Evolutionary conservation across 257 asterid genomes (phyloP).

Genomic region (Lavandula angustifolia): DNA sequence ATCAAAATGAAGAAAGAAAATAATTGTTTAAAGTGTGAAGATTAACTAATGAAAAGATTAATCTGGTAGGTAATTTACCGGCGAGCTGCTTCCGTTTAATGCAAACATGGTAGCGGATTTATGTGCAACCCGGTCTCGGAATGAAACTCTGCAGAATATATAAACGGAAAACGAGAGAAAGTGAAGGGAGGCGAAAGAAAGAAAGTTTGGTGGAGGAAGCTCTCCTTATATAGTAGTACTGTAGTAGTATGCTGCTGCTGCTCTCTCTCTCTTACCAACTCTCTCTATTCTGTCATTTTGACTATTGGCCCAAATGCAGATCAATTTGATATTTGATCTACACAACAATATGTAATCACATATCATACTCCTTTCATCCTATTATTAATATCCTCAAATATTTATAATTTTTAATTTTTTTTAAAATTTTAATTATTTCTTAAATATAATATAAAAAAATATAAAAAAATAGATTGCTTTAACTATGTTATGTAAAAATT

Average conservation of each 20-base stretch:
- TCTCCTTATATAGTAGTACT: constrained; percentile 25
- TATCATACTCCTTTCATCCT: no score
- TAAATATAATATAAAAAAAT: no score
- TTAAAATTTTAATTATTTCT: no score
- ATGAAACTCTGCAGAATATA: constrained; percentile 5
- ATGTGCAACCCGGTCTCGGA: background rate
- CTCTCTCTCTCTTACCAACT: background rate
- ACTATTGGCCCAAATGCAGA: no score
- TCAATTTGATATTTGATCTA: no score
- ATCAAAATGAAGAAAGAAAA: constrained; percentile 14
- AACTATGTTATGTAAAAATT: no score
- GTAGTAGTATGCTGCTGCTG: no score
- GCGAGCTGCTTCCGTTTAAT: constrained; percentile 51
- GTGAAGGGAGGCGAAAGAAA: constrained; percentile 12
- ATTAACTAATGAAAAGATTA: background rate
- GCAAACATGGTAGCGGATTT: constrained; percentile 55
- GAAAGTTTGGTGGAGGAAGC: constrained; percentile 15
- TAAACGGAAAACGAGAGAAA: background rate
- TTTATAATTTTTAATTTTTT: no score
- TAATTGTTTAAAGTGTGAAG: background rate
- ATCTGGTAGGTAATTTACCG: constrained; percentile 47
- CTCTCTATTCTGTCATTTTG: no score
- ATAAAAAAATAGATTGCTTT: no score
- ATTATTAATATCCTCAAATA: no score
- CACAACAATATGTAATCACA: no score